Conservation (phyloP, 305 asterid species). For the Fraxinus sp. region DNA sequence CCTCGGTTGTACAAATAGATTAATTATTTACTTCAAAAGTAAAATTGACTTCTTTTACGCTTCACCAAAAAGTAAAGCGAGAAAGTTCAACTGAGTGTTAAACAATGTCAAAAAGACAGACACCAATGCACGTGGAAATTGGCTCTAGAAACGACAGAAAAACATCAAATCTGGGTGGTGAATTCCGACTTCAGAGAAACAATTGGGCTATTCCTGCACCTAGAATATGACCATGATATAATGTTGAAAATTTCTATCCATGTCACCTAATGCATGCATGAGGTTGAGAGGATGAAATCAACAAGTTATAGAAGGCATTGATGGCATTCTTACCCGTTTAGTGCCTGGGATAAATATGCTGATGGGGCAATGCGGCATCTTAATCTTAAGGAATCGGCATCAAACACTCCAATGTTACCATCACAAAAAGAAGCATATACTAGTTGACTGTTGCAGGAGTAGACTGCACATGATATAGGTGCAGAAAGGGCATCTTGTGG, state of each 20-base stretch:
- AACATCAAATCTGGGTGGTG: not conserved
- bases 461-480: conserved; percentile 84
- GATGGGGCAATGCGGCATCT: conserved; percentile 85
- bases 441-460: conserved; percentile 92
- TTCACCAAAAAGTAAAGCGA: not conserved
- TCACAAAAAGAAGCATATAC: conserved; percentile 84
- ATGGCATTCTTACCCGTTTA: conserved; percentile 62
- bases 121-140: not conserved
- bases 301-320: conserved; percentile 14
- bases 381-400: conserved; percentile 78
- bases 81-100: not conserved
- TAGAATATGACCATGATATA: conserved; percentile 4
- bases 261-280: not conserved
- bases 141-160: not conserved
- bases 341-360: conserved; percentile 66
- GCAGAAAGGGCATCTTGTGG: conserved; percentile 88
- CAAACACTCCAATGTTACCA: conserved; percentile 82
- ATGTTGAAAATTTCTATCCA: not conserved
- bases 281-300: conserved; percentile 3
- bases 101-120: not conserved
- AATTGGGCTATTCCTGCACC: not conserved
- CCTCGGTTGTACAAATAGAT: too few species aligned
- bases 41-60: not conserved
- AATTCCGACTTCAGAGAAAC: not conserved
- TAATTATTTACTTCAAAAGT: not conserved